Evolutionary conservation across 495 filamentous ascomycete genomes (phyloP).

Genomic region (Lepidopterella palustris): DNA sequence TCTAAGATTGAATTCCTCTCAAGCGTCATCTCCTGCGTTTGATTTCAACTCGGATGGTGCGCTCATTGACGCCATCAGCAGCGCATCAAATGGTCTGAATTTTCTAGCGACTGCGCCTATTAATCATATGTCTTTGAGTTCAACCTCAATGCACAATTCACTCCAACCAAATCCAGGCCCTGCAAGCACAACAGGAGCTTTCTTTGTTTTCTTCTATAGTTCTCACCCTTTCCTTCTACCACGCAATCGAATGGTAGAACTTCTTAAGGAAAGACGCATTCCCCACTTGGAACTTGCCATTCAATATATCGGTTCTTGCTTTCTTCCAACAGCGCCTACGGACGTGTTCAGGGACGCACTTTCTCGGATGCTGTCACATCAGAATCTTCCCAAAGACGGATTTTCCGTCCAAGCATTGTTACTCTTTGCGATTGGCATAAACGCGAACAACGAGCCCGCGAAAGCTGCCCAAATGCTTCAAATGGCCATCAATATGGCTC

Average conservation of each 20-base stretch:
- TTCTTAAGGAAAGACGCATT: slow-evolving; percentile 30
- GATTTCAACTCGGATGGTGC: not conserved
- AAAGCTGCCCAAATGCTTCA: slow-evolving; percentile 60
- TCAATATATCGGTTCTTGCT: slow-evolving; percentile 62
- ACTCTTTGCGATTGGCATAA: slow-evolving; percentile 68
- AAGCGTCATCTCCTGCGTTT: not conserved
- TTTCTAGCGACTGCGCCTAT: not conserved
- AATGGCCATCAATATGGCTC: slow-evolving; percentile 60
- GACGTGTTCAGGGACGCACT: slow-evolving; percentile 53
- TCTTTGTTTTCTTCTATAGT: slow-evolving; percentile 49
- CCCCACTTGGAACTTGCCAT: slow-evolving; percentile 55
- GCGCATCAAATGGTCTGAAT: not conserved
- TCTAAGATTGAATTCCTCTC: not conserved
- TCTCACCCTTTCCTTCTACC: slow-evolving; percentile 62
- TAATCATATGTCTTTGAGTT: slow-evolving; percentile 1
- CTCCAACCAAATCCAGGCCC: slow-evolving; percentile 4
- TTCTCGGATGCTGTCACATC: slow-evolving; percentile 44
- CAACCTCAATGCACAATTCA: slow-evolving; percentile 20
- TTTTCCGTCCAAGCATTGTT: slow-evolving; percentile 72
- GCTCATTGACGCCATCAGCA: not conserved
- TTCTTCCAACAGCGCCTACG: slow-evolving; percentile 42
- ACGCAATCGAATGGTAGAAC: slow-evolving; percentile 36
- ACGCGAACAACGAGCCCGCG: slow-evolving; percentile 63
- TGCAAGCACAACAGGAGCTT: slow-evolving; percentile 9
- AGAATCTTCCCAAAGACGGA: slow-evolving; percentile 49